phyloP scores from a whole-genome alignment of 331 rosid species.

The Quercus lobata region DNA sequence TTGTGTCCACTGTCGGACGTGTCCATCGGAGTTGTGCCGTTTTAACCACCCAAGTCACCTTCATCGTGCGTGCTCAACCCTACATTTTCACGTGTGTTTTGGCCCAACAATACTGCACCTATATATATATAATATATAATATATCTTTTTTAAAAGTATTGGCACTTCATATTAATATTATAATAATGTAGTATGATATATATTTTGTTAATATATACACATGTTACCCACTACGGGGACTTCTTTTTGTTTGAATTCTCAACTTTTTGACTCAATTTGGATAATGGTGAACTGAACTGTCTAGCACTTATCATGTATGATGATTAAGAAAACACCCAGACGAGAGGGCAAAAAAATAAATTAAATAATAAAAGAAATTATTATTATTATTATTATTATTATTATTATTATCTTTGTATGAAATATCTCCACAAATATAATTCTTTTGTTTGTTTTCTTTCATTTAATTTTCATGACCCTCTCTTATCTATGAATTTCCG shows the following conservation, averaged over 20 bases:
- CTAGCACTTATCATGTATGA: not conserved
- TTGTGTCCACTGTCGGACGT: slow-evolving; percentile 19
- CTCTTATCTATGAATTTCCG: too few species aligned
- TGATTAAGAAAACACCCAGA: not conserved
- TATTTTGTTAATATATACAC: not conserved
- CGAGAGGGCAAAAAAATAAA: not conserved
- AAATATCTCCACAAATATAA: too few species aligned
- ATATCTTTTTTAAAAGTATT: too few species aligned
- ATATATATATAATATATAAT: too few species aligned
- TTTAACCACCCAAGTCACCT: slow-evolving; percentile 19
- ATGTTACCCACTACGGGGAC: not conserved
- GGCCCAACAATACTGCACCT: slow-evolving; percentile 21
- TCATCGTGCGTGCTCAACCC: slow-evolving; percentile 9
- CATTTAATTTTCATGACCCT: too few species aligned
- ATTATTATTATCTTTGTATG: too few species aligned
- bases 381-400: too few species aligned
- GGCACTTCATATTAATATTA: not conserved
- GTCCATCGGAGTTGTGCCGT: slow-evolving; percentile 24
- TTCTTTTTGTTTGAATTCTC: not conserved
- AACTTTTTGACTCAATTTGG: slow-evolving; percentile 4
- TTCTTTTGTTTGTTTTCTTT: too few species aligned
- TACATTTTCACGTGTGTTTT: slow-evolving; percentile 53
- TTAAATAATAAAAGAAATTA: too few species aligned
- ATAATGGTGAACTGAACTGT: not conserved
- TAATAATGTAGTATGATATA: too few species aligned